Evolutionary conservation across 2,329 filamentous ascomycete genomes (phyloP), one percentile per base, ranked within the genome.

Genomic region (Monilinia laxa): DNA sequence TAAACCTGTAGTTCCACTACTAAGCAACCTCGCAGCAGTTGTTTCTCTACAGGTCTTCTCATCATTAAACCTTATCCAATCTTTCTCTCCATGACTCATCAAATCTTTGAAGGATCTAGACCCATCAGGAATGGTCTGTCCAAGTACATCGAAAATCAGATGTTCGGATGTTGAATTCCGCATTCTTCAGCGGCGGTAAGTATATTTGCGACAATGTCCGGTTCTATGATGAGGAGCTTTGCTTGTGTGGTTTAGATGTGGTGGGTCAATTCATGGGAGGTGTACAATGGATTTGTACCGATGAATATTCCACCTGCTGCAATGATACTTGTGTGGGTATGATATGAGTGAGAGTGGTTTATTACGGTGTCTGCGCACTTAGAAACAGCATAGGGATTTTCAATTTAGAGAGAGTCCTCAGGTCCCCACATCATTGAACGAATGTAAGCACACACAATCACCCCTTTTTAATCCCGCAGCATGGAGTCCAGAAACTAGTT

Each of bases 381-480:
- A 75, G 67, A 49, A 73, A 71, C 1, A 71, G 23, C 20, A 71
- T 71, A 1, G 73, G 58, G n/a, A 62, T 6, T 49, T 51, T 65
- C 45, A 28, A 16, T 20, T 40, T 47, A 23, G 18, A 12, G 9
- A 20, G 23, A 7, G 5, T 7, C 16, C 18, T 25, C 18, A 40
- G 14, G 6, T 59, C 28, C 69, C 54, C 67, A 76, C 73, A 68
- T 76, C 72, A 66, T 75, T 76, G 64, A 74, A 75, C 16, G 72
- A 74, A 60, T 72, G 64, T 45, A 76, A 62, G 51, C 74, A 76
- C 11, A 75, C 72, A 60, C 74, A 75, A 65, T 76, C 74, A 38
- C 72, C 73, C 40, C 70, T 70, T 53, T 71, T 67, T 23, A 75
- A 62, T 0, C 73, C 74, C 28, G 70, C 68, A 6, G 71, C 69